A percentile compares a stretch with the other conserved stretches of the same genome.
Conservation (phyloP, 192 early-diverging fungal species). For the Podochytrium sp. region DNA sequence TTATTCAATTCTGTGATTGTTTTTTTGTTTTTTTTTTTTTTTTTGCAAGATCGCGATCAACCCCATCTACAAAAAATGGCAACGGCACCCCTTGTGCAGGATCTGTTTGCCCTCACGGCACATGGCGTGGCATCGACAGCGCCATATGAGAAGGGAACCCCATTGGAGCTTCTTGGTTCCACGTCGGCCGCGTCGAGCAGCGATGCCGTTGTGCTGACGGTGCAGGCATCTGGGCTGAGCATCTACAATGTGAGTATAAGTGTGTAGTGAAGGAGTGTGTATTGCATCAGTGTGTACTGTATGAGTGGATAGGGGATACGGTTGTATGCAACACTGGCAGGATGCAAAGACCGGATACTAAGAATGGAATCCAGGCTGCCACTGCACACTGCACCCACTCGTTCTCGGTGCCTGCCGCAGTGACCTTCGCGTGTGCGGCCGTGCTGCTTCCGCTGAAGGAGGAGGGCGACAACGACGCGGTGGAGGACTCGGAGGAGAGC, state of each 20-base stretch:
- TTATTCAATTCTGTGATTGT: not conserved
- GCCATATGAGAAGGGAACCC: not conserved
- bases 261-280: not conserved
- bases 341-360: not conserved
- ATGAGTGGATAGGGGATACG: not conserved
- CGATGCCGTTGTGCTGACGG: constrained; percentile 13
- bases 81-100: not conserved
- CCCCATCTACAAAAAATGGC: too few relatives aligned
- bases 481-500: too few relatives aligned
- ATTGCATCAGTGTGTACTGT: not conserved
- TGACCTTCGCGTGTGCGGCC: not conserved
- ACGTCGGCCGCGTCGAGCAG: not conserved
- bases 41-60: too few relatives aligned
- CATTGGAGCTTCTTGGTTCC: not conserved
- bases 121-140: not conserved
- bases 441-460: not conserved
- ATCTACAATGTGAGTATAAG: constrained; percentile 17
- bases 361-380: not conserved
- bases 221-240: constrained; percentile 10
- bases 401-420: constrained; percentile 18
- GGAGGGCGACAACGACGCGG: not conserved
- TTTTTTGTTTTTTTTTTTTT: not conserved
- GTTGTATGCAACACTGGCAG: not conserved
- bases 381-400: constrained; percentile 11
- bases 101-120: not conserved